Evolutionary conservation across 2,329 filamentous ascomycete species (phyloP).

Genomic region (Massarina eburnea): DNA sequence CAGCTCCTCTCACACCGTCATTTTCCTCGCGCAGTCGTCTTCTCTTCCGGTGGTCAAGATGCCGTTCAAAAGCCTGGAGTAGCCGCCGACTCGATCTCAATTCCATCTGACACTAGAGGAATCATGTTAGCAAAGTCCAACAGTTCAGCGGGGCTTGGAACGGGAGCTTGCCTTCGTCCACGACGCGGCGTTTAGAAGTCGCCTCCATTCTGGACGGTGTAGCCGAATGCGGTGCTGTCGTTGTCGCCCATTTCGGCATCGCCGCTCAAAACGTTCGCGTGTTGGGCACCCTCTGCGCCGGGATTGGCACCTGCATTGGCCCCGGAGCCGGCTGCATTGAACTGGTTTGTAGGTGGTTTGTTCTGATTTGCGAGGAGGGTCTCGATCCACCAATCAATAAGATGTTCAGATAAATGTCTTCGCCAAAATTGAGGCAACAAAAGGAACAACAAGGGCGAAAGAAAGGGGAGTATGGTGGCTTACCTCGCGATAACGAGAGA

Average conservation of each 20-base stretch:
- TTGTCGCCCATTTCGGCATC: slow-evolving; percentile 48
- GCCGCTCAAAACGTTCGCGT: slow-evolving; percentile 47
- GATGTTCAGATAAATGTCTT: slow-evolving; percentile 52
- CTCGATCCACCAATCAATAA: slow-evolving; percentile 61
- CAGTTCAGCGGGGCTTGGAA: too few species aligned
- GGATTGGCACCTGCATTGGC: slow-evolving; percentile 35
- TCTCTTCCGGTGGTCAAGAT: slow-evolving; percentile 25
- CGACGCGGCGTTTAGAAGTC: slow-evolving; percentile 39
- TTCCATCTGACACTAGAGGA: slow-evolving; percentile 10
- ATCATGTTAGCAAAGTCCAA: too few species aligned
- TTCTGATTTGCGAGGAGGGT: slow-evolving; percentile 75
- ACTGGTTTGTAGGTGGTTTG: slow-evolving; percentile 49
- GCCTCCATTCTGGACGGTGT: slow-evolving; percentile 44
- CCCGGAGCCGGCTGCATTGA: slow-evolving; percentile 28
- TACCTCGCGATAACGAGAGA: slow-evolving; percentile 97
- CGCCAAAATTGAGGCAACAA: slow-evolving; percentile 42
- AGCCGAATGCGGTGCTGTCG: slow-evolving; percentile 45
- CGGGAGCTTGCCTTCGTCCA: slow-evolving; percentile 18
- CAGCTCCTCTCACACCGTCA: background rate
- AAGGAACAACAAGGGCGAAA: slow-evolving; percentile 33
- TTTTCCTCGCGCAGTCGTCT: slow-evolving; percentile 15
- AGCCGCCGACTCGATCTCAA: slow-evolving; percentile 11
- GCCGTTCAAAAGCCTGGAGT: slow-evolving; percentile 11
- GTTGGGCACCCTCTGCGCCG: slow-evolving; percentile 41
- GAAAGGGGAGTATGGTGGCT: slow-evolving; percentile 48